Base-by-base conservation (phyloP, 1,284 basidiomycete species). In the Cystobasidium pallidum region DNA sequence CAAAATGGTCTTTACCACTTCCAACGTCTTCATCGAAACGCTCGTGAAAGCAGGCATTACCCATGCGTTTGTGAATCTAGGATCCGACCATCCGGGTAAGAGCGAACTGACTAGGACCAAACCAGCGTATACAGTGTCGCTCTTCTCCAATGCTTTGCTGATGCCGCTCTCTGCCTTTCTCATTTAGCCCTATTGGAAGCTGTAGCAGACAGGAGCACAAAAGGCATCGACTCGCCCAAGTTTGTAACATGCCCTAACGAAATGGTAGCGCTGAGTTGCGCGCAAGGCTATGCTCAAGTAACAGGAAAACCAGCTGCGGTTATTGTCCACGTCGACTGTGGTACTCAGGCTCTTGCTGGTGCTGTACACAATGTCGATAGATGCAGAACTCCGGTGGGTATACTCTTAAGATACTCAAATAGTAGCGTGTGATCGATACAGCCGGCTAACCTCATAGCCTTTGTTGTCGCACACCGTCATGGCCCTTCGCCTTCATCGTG, bases 1-100 rank as follows among this genome's bases (percentile, higher is more conserved):
- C 45, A 32, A 64, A 45, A 74, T 65, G 62, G 76, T 78, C 32
- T 76, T 70, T 58, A 78, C 77, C 2, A 72, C 76, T 3, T 75
- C 75, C 2, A 76, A 75, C 66, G 73, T 77, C 51, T 68, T 78
- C 49, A 71, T 78, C 3, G 62, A 85, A 66, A 82, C 86, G 0
- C 82, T 89, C n/a, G 81, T 81, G 26, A 80, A 86, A 58, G 86
- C 85, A 3, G 88, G 88, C 1, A 85, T 90, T 58, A 88, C 87
- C 0, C 87, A 89, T 80, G 85, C 84, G 15, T 90, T 89, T 76
- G 88, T 86, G 26, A 89, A 90, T 80, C 89, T 88, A 87, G 88
- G 88, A 1, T 88, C 87, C 0, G 88, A 89, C 75, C 88, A 89
- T 76, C 87, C 88, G 21, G 62, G 62, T 64, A 17, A 32, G 61